Percentiles rank a stretch among this genome's conserved stretches.
These are phyloP conservation scores for Dioszegia aurantiaca DNA, from an alignment of 768 basidiomycete genomes.

Conservation along the genomic window DNA sequence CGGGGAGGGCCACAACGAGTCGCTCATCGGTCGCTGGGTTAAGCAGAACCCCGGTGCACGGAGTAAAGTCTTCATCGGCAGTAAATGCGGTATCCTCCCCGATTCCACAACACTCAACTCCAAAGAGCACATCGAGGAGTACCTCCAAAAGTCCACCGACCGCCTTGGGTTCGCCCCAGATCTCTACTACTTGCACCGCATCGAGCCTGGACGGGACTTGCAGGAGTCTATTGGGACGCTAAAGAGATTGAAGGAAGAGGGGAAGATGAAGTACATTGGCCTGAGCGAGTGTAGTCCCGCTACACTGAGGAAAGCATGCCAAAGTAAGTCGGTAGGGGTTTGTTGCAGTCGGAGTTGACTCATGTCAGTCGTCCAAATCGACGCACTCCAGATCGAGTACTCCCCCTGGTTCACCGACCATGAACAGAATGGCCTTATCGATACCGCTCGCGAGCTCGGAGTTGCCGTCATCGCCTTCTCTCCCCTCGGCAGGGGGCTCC, in stretches of 20 bases:
- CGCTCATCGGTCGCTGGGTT: conserved; percentile 58
- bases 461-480: conserved; percentile 56
- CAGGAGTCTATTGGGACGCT: conserved; percentile 41
- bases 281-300: conserved; percentile 45
- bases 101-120: conserved; percentile 21
- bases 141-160: conserved; percentile 32
- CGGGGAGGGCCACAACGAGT: conserved; percentile 35
- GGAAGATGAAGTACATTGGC: conserved; percentile 46
- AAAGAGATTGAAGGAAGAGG: conserved; percentile 39
- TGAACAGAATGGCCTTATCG: conserved; percentile 44
- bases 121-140: conserved; percentile 29
- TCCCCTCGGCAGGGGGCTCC: conserved; percentile 53
- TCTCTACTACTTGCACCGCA: conserved; percentile 45
- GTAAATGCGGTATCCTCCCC: conserved; percentile 38
- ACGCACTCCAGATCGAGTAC: conserved; percentile 49
- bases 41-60: conserved; percentile 19
- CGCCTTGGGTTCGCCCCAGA: conserved; percentile 36
- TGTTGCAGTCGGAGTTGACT: too few relatives aligned
- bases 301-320: conserved; percentile 44
- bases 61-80: conserved; percentile 38
- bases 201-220: conserved; percentile 36
- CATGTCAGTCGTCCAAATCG: conserved; percentile 38
- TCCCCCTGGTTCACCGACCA: conserved; percentile 48
- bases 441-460: conserved; percentile 55
- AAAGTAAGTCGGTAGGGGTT: too few relatives aligned